These are phyloP conservation scores for Nasturtium officinale DNA, from an alignment of 345 rosid species.

Conservation along the genomic window DNA sequence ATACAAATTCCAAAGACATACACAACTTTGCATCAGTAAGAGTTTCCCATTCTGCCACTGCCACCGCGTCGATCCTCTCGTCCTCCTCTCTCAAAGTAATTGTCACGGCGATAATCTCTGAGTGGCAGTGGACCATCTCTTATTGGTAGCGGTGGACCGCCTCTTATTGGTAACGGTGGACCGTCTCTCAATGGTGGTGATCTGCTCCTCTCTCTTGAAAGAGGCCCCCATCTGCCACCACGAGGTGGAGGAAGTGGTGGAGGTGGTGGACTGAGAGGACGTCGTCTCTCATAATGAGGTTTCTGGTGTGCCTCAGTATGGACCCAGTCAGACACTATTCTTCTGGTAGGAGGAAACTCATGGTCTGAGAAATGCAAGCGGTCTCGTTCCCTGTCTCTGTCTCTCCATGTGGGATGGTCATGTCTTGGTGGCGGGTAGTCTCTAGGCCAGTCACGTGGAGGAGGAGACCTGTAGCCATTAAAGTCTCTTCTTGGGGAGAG, in stretches of 20 bases:
- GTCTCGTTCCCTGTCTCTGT: slow-evolving; percentile 59
- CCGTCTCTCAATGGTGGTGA: slow-evolving; percentile 61
- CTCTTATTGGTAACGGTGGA: slow-evolving; percentile 52
- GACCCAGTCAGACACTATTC: slow-evolving; percentile 57
- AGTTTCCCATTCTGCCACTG: slow-evolving; percentile 57
- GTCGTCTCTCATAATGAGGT: slow-evolving; percentile 60
- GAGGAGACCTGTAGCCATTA: slow-evolving; percentile 66
- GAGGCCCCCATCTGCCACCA: slow-evolving; percentile 64
- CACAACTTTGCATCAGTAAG: slow-evolving; percentile 37
- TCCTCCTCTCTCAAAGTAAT: slow-evolving; percentile 59
- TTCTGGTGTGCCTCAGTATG: slow-evolving; percentile 60
- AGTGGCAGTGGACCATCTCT: slow-evolving; percentile 50
- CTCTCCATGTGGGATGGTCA: slow-evolving; percentile 52
- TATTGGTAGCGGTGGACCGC: slow-evolving; percentile 49
- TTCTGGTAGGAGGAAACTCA: slow-evolving; percentile 59
- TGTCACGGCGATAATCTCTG: slow-evolving; percentile 59
- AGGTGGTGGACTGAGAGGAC: slow-evolving; percentile 53
- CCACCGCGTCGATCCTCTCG: slow-evolving; percentile 54
- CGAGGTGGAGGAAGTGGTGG: slow-evolving; percentile 47
- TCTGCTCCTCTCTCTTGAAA: slow-evolving; percentile 78
- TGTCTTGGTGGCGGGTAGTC: slow-evolving; percentile 68
- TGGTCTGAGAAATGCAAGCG: slow-evolving; percentile 57
- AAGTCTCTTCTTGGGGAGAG: slow-evolving; percentile 64
- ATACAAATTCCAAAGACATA: slow-evolving; percentile 19
- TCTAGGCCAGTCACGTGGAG: slow-evolving; percentile 73